A percentile compares a stretch with the other conserved stretches of the same genome.
Evolutionary conservation across 2,329 filamentous ascomycete species (phyloP).

Genomic region (Fusarium sp.): DNA sequence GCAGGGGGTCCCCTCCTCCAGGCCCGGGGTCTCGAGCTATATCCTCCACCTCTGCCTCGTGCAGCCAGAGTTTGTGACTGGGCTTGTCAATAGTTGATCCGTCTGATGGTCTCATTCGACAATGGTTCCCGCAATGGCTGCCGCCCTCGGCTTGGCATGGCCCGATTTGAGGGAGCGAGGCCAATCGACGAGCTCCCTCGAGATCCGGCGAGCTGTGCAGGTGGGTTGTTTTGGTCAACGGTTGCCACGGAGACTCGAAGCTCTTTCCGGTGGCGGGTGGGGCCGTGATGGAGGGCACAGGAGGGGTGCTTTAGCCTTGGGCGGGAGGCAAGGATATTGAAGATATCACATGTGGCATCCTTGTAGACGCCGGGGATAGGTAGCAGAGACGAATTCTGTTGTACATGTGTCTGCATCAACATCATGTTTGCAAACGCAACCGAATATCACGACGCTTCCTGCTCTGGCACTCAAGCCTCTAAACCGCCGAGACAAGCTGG

Average conservation of each 20-base stretch:
- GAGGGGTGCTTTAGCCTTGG: constrained; percentile 11
- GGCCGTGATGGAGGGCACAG: constrained; percentile 14
- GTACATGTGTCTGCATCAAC: background rate
- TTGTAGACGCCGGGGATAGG: background rate
- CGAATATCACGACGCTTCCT: background rate
- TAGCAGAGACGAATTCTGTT: background rate
- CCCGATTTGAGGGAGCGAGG: background rate
- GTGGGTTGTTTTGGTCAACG: constrained; percentile 27
- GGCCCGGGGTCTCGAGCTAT: background rate
- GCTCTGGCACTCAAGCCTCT: background rate
- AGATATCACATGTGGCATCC: constrained; percentile 25
- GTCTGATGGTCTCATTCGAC: constrained; percentile 21
- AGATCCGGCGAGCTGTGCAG: background rate
- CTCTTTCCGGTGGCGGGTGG: constrained; percentile 20
- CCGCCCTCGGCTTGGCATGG: constrained; percentile 28
- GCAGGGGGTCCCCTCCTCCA: constrained; percentile 17
- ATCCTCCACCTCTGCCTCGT: background rate
- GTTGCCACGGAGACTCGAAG: constrained; percentile 24
- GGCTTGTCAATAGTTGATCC: constrained; percentile 18
- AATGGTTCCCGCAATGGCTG: constrained; percentile 9
- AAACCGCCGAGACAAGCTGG: background rate
- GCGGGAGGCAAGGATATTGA: constrained; percentile 22
- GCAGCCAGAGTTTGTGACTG: constrained; percentile 26
- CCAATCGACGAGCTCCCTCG: constrained; percentile 2
- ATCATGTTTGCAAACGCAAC: background rate